Evolutionary conservation across 176 grass and related monocot species (phyloP).

Genomic region (Thalia dealbata): DNA sequence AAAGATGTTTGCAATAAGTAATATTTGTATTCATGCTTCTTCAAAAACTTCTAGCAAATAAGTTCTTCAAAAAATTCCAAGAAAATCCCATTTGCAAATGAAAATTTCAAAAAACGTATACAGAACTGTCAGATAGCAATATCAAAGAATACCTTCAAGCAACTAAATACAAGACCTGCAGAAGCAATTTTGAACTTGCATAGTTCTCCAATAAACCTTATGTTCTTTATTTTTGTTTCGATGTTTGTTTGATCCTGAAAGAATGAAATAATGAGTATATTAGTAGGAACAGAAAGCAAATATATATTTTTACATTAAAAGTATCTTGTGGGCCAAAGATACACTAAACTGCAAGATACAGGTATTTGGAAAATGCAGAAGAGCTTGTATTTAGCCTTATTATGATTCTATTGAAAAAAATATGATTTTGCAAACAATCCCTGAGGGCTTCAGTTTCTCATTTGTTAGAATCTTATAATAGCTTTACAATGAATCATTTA

Average conservation of each 20-base stretch:
- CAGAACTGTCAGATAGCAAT: not conserved
- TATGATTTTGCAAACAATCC: not conserved
- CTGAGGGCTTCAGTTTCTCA: not conserved
- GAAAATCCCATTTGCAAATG: no score
- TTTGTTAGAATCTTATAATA: no score
- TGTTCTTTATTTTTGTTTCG: conserved; percentile 99
- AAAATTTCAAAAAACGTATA: no score
- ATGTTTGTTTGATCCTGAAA: conserved; percentile 99
- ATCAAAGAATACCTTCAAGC: conserved; percentile 68
- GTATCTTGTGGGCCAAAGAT: not conserved
- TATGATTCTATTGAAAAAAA: not conserved
- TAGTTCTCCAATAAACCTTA: conserved; percentile 93
- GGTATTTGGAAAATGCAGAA: not conserved
- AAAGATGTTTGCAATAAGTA: no score
- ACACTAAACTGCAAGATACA: no score
- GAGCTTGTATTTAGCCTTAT: no score
- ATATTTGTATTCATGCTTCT: no score
- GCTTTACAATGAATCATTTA: not conserved
- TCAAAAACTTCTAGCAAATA: no score
- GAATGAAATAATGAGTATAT: conserved; percentile 34
- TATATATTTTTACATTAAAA: not conserved
- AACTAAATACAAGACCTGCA: conserved; percentile 74
- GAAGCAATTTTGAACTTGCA: conserved; percentile 99
- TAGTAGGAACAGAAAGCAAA: conserved; percentile 25
- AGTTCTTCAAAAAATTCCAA: no score